Percentiles rank a stretch among this genome's conserved stretches.
These are phyloP conservation scores for Lojkania enalia DNA, from an alignment of 2,329 filamentous ascomycete species.

Conservation along the genomic window DNA sequence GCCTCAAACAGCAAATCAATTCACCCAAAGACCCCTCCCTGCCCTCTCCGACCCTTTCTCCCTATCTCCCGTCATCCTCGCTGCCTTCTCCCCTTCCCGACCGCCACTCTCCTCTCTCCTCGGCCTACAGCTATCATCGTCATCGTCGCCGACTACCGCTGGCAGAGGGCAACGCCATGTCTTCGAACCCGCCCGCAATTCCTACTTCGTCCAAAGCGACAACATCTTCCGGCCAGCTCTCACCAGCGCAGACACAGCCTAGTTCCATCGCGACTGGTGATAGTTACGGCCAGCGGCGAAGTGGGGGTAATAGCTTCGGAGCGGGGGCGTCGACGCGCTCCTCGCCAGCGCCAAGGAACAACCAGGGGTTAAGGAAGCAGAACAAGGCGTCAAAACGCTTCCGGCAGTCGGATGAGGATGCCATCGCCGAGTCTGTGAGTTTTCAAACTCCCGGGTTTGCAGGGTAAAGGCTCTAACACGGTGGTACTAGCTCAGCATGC, in stretches of 20 bases:
- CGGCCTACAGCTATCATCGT: conserved; percentile 21
- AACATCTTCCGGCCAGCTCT: conserved; percentile 42
- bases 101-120: background rate
- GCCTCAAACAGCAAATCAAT: conserved; percentile 13
- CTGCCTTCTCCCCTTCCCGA: too few relatives aligned
- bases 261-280: conserved; percentile 48
- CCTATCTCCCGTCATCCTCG: conserved; percentile 3
- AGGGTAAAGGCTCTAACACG: conserved; percentile 15
- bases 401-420: conserved; percentile 77
- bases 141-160: conserved; percentile 24
- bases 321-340: conserved; percentile 44
- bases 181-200: conserved; percentile 48
- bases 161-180: conserved; percentile 45
- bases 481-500: conserved; percentile 60
- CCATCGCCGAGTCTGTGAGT: conserved; percentile 77
- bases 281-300: conserved; percentile 49
- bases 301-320: conserved; percentile 45
- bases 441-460: background rate
- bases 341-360: conserved; percentile 66
- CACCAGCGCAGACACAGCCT: conserved; percentile 50
- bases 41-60: conserved; percentile 10
- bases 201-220: conserved; percentile 48
- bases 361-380: conserved; percentile 75
- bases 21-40: conserved; percentile 3
- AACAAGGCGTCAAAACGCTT: conserved; percentile 82